These are phyloP conservation scores for Mesembryanthemum crystallinum DNA, from an alignment of 148 eudicot species.

Conservation along the genomic window DNA sequence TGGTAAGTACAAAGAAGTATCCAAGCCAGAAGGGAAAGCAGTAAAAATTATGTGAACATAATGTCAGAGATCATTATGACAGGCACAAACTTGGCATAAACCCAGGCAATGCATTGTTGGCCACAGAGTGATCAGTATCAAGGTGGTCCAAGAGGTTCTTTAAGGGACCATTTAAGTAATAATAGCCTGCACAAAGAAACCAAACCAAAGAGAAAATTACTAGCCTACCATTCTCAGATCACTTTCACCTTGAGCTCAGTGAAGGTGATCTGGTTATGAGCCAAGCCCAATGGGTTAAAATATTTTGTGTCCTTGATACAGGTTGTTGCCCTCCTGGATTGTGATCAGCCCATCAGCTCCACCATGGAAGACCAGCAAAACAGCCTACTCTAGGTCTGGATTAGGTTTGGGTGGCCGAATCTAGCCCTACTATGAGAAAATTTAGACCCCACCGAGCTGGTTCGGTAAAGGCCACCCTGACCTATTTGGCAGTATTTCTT, in stretches of 20 bases:
- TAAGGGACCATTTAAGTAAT: constrained; percentile 82
- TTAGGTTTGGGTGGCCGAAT: constrained; percentile 87
- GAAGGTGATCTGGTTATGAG: constrained; percentile 72
- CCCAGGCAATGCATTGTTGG: constrained; percentile 97
- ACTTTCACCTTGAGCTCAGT: constrained; percentile 91
- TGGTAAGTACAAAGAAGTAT: no score
- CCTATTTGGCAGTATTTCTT: constrained; percentile 82
- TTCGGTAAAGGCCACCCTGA: constrained; percentile 69
- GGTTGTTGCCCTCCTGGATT: constrained; percentile 83
- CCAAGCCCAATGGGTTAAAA: constrained; percentile 79
- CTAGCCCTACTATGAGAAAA: constrained; percentile 84
- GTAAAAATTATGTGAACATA: constrained; percentile 14
- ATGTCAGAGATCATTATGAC: constrained; percentile 39
- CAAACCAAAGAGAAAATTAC: constrained; percentile 93
- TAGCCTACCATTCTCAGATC: constrained; percentile 76
- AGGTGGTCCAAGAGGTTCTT: constrained; percentile 85
- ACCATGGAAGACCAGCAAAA: constrained; percentile 74
- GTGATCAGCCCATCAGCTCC: constrained; percentile 72
- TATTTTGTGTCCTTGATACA: no score
- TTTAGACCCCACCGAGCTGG: constrained; percentile 89
- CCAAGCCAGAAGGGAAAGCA: no score
- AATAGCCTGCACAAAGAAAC: constrained; percentile 84
- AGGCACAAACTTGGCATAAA: constrained; percentile 72
- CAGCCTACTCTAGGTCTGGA: constrained; percentile 84
- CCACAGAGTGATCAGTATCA: constrained; percentile 81